Evolutionary conservation across 495 filamentous ascomycete genomes (phyloP).

Genomic region (Schizothecium vesticola): DNA sequence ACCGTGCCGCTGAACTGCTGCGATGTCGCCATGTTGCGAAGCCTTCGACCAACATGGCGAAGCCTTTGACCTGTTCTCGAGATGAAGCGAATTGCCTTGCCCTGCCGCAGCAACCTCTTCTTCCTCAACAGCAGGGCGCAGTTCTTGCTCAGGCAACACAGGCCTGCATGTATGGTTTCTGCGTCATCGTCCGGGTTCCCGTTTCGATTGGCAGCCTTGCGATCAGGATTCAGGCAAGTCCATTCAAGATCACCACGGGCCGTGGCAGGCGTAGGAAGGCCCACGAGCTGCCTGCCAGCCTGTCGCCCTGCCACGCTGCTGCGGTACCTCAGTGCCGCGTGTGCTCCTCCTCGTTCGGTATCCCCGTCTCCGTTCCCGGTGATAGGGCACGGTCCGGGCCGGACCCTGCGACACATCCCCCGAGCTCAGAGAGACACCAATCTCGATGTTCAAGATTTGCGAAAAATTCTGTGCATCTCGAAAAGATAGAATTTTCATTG

Average conservation of each 20-base stretch:
- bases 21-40: too few relatives aligned
- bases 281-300: neutral
- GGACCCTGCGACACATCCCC: neutral
- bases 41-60: too few relatives aligned
- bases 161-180: neutral
- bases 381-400: neutral
- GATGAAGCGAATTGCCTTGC: neutral
- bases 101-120: neutral
- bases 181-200: neutral
- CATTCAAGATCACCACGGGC: neutral
- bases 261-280: neutral
- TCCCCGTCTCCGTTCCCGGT: neutral
- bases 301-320: neutral
- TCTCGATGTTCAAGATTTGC: neutral
- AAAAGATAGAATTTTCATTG: neutral
- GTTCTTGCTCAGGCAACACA: neutral
- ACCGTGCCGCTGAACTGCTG: too few relatives aligned
- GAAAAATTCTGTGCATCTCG: neutral
- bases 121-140: neutral
- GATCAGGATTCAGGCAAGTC: slow-evolving; percentile 1
- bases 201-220: slow-evolving; percentile 7
- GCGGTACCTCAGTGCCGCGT: neutral
- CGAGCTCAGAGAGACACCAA: neutral
- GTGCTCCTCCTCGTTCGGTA: neutral
- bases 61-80: too few relatives aligned